Percentiles rank a stretch among this genome's conserved stretches.
Conservation (phyloP, 768 basidiomycete genomes). For the Boletus fagicola region DNA sequence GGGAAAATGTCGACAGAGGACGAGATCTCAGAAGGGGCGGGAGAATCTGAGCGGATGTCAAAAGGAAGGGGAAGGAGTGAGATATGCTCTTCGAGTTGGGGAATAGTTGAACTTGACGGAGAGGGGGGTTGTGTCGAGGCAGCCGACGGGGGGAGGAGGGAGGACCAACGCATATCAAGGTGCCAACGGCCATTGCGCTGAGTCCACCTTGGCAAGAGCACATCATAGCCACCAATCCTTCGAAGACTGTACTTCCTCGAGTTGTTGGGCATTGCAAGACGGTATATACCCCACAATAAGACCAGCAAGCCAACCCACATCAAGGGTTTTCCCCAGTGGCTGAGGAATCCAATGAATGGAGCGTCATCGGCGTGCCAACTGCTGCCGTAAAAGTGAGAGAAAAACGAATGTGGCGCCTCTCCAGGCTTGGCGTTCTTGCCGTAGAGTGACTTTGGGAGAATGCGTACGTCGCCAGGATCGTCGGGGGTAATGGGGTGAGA, state of each 20-base stretch:
- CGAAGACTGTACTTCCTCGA: conserved; percentile 59
- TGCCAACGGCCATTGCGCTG: conserved; percentile 72
- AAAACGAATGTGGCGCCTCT: conserved; percentile 89
- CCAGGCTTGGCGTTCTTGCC: conserved; percentile 88
- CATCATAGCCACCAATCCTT: conserved; percentile 71
- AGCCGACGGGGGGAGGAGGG: conserved; percentile 44
- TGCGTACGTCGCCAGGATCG: conserved; percentile 71
- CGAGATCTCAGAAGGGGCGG: conserved; percentile 49
- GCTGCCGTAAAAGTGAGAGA: conserved; percentile 96
- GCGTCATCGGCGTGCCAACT: conserved; percentile 99
- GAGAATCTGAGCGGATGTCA: conserved; percentile 55
- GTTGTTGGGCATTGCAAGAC: conserved; percentile 53
- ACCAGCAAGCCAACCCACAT: conserved; percentile 83
- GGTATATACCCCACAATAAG: conserved; percentile 65
- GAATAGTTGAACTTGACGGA: conserved; percentile 47
- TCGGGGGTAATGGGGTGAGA: conserved; percentile 56
- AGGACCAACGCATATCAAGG: conserved; percentile 60
- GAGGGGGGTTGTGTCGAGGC: conserved; percentile 42
- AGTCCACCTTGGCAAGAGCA: conserved; percentile 72
- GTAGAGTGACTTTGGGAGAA: conserved; percentile 95
- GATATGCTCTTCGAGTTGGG: conserved; percentile 48
- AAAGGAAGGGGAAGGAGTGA: conserved; percentile 64
- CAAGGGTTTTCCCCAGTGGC: conserved; percentile 79
- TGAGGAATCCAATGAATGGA: conserved; percentile 93
- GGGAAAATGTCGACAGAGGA: conserved; percentile 43